A percentile compares a stretch with the other conserved stretches of the same genome.
Evolutionary conservation across 78 protist species (phyloP).

Genomic region (Dictyostelium discoideum): dicty_2.7 NC_007089.4:4813501-4814000

Average conservation of each 20-base stretch:
- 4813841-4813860: constrained; percentile 16
- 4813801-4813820: neutral
- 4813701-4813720: neutral
- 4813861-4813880: neutral
- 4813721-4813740: constrained; percentile 23
- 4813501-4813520: neutral
- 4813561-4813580: neutral
- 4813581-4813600: neutral
- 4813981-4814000: neutral
- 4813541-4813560: neutral
- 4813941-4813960: neutral
- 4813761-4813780: neutral
- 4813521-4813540: neutral
- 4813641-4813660: constrained; percentile 23
- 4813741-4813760: constrained; percentile 7
- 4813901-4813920: neutral
- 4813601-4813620: constrained; percentile 14
- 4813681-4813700: neutral
- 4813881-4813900: neutral
- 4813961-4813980: neutral
- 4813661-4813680: constrained; percentile 8
- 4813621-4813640: constrained; percentile 12
- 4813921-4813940: neutral
- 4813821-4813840: constrained; percentile 21
- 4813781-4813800: constrained; percentile 16